Evolutionary conservation across 352 stramenopile genomes (phyloP).

Genomic region (Globisporangium radiosum): DNA sequence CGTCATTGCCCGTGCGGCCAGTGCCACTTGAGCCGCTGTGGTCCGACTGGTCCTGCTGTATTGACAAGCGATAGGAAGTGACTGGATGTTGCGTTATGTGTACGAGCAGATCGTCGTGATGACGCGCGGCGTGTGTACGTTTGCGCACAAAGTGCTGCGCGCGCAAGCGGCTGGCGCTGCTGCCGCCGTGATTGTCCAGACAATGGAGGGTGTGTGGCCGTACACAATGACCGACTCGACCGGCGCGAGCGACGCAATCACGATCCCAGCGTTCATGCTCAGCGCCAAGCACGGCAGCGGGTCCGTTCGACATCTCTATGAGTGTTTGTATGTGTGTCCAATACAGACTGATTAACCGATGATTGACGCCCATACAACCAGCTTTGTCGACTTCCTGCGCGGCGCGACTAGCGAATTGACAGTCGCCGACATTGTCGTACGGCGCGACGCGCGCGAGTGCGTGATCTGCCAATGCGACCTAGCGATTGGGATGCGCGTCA

Average conservation of each 20-base stretch:
- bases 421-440: constrained; percentile 44
- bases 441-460: constrained; percentile 66
- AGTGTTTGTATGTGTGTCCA: constrained; percentile 11
- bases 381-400: constrained; percentile 56
- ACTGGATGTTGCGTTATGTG: too few relatives aligned
- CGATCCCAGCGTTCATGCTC: constrained; percentile 78
- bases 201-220: constrained; percentile 61
- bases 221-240: constrained; percentile 83
- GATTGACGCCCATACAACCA: constrained; percentile 5
- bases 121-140: constrained; percentile 60
- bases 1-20: not conserved
- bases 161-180: constrained; percentile 47
- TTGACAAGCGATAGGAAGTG: not conserved
- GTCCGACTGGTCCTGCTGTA: not conserved
- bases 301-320: constrained; percentile 1
- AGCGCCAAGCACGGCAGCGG: constrained; percentile 59
- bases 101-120: constrained; percentile 57
- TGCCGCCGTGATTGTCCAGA: constrained; percentile 61
- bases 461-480: constrained; percentile 81
- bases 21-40: not conserved
- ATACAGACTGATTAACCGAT: not conserved
- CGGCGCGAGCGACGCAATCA: constrained; percentile 44
- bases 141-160: constrained; percentile 65
- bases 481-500: constrained; percentile 60
- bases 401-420: constrained; percentile 12